Evolutionary conservation across 495 filamentous ascomycete species (phyloP).

Genomic region (Penicillium cataractarum): DNA sequence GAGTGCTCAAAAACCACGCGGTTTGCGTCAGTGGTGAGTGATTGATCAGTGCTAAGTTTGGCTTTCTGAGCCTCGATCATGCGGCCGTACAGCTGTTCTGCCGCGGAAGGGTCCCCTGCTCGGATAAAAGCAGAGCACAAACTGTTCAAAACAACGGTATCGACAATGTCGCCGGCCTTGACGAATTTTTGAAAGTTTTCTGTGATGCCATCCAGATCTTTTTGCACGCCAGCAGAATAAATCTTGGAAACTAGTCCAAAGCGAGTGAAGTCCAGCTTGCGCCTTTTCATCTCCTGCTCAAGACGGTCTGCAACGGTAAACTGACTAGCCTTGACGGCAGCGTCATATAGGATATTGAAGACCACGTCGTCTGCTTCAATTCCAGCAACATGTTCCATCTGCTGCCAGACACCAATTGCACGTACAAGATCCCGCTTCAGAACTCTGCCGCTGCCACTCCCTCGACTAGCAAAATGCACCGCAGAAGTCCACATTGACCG

Average conservation of each 20-base stretch:
- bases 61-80: conserved; percentile 62
- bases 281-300: conserved; percentile 73
- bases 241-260: conserved; percentile 79
- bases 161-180: conserved; percentile 79
- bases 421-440: conserved; percentile 66
- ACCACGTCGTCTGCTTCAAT: conserved; percentile 69
- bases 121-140: conserved; percentile 77
- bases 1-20: background rate
- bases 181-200: conserved; percentile 76
- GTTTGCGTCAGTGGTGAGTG: conserved; percentile 4
- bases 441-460: conserved; percentile 56
- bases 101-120: conserved; percentile 69
- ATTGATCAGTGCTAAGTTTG: background rate
- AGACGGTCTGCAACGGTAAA: conserved; percentile 82
- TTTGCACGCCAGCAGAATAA: conserved; percentile 74
- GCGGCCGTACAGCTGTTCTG: conserved; percentile 75
- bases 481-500: conserved; percentile 78
- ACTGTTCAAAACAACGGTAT: conserved; percentile 84
- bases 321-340: conserved; percentile 81
- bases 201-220: conserved; percentile 69
- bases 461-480: conserved; percentile 74
- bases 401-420: conserved; percentile 80
- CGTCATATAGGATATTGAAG: conserved; percentile 90
- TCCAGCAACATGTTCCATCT: conserved; percentile 78
- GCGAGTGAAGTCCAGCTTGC: conserved; percentile 66